phyloP scores from a whole-genome alignment of 345 rosid genomes.

The Citrus hindsii region DNA sequence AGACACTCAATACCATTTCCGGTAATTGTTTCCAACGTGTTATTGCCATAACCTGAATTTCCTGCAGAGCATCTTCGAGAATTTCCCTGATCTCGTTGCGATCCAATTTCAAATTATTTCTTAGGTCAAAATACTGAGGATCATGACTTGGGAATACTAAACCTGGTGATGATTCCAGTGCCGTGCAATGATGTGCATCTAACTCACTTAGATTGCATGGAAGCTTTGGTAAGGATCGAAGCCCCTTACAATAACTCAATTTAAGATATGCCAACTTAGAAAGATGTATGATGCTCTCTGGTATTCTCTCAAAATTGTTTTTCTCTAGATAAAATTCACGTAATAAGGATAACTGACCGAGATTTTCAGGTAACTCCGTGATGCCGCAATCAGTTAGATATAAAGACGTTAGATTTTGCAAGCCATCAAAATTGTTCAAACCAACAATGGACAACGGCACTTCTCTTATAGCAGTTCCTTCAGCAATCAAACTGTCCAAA shows the following conservation, averaged over 20 bases:
- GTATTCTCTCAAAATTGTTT: no score
- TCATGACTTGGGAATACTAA: conserved; percentile 10
- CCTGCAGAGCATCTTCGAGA: neutral
- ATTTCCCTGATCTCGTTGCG: neutral
- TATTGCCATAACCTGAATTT: neutral
- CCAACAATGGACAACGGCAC: neutral
- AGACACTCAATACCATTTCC: no score
- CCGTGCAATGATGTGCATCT: no score
- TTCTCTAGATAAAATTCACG: no score
- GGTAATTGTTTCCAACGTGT: no score
- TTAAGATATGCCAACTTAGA: conserved; percentile 9
- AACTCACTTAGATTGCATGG: no score
- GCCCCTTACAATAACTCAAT: conserved; percentile 25
- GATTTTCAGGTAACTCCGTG: conserved; percentile 4
- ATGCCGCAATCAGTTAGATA: conserved; percentile 24
- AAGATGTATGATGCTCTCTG: conserved; percentile 18
- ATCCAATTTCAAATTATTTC: neutral
- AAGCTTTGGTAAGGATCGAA: conserved; percentile 22
- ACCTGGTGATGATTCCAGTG: neutral
- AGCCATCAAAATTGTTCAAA: conserved; percentile 9
- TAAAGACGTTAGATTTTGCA: conserved; percentile 21
- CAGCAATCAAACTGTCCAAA: no score
- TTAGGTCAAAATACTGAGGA: conserved; percentile 18
- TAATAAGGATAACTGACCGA: no score
- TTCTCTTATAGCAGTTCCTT: no score